Evolutionary conservation across 306 rosid genomes (phyloP).

Genomic region (Lathyrus tuberosus): DNA sequence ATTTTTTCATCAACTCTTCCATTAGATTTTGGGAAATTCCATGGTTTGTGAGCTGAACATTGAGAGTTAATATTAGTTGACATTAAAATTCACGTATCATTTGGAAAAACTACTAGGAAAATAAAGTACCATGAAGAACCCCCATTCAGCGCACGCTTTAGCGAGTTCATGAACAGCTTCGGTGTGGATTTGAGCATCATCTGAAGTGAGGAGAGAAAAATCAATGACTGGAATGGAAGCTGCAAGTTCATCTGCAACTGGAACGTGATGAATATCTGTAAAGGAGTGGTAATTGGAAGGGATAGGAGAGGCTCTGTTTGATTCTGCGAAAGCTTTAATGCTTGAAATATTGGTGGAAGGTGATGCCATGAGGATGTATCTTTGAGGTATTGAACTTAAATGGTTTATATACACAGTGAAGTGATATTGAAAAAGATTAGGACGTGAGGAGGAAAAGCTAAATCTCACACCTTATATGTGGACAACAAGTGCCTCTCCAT

Average conservation of each 20-base stretch:
- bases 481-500: no score
- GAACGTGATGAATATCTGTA: constrained; percentile 21
- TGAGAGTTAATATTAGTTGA: background rate
- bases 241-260: constrained; percentile 43
- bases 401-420: no score
- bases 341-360: constrained; percentile 36
- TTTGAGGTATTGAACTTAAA: no score
- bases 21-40: constrained; percentile 51
- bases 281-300: constrained; percentile 48
- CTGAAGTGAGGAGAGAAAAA: constrained; percentile 48
- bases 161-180: constrained; percentile 36
- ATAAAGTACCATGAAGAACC: constrained; percentile 49
- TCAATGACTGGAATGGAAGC: constrained; percentile 53
- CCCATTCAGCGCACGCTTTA: constrained; percentile 59
- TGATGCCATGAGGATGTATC: constrained; percentile 38
- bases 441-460: no score
- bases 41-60: constrained; percentile 54
- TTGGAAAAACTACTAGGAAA: background rate
- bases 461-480: no score
- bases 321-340: constrained; percentile 50
- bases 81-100: background rate
- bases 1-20: constrained; percentile 42
- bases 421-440: no score
- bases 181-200: constrained; percentile 43
- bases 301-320: constrained; percentile 34